Evolutionary conservation across 441 rosid genomes (phyloP), one percentile per base, ranked within the genome.

Genomic region (Jatropha podagrica): DNA sequence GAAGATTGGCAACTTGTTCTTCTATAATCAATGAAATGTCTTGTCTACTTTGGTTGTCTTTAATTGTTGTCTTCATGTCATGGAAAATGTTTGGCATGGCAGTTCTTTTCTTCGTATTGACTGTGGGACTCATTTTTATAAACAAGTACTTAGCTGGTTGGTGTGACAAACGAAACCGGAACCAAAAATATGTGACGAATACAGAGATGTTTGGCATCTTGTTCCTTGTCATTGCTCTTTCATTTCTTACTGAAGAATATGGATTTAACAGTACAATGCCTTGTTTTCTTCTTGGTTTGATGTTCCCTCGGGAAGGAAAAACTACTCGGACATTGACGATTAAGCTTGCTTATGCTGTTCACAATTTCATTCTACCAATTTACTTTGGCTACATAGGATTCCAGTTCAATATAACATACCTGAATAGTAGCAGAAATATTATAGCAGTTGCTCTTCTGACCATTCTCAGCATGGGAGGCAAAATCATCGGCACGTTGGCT

Each of bases 231-330:
- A 60, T 85, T 4, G 26, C 74, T 11, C 55, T 86, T 9, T 79
- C 93, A 5, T 48, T 82, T 41, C 9, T 80, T 55, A 81, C 80
- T 2, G 97, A 95, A 79, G 58, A 76, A 18, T 59, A 78, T 27
- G 86, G 84, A 4, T 80, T 65, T 40, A 89, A 82, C 75, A 85
- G 90, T 62, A 72, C 86, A 9, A 67, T 89, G 20, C 76, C 84
- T 68, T 86, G 87, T 69, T 95, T 91, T 81, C 65, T 88, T 71
- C 65, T 89, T 1, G 98, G 98, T 3, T 17, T 92, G 66, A 44
- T 86, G 86, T 92, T 91, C 80, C 97, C 98, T 0, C 82, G 97
- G 79, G 87, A 90, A 78, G 97, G 98, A 18, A 92, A 95, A 79
- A 85, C 96, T 8, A 79, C 86, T 13, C 76, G 97, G 78, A 92